Evolutionary conservation across 1,139 yeast species (phyloP).

Genomic region (Pneumocystis carinii): DNA sequence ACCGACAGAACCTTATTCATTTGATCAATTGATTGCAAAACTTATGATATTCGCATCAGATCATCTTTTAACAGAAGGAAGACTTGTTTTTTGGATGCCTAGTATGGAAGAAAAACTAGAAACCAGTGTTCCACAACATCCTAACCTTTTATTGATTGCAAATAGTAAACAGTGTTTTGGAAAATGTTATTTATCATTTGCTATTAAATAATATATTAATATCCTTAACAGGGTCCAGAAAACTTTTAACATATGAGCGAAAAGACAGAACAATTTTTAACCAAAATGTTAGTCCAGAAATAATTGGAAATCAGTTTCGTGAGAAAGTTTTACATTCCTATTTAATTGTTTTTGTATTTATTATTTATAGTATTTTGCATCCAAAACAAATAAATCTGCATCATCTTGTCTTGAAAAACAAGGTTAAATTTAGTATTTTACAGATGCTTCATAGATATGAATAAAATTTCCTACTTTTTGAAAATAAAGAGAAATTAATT

Average conservation of each 20-base stretch:
- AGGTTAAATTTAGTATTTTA: neutral
- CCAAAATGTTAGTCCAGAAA: neutral
- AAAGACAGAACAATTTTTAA: conserved; percentile 28
- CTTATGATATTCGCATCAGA: conserved; percentile 55
- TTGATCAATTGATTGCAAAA: conserved; percentile 63
- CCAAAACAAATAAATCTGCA: neutral
- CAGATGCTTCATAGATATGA: neutral
- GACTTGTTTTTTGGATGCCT: conserved; percentile 97
- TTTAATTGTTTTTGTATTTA: neutral
- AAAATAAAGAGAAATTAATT: neutral
- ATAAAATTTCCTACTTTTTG: neutral
- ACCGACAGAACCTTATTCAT: conserved; percentile 79
- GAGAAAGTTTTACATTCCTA: neutral
- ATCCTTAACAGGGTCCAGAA: conserved; percentile 45
- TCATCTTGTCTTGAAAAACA: neutral
- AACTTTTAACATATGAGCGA: conserved; percentile 66
- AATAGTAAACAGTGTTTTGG: conserved; percentile 77
- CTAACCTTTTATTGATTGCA: conserved; percentile 51
- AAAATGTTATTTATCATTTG: conserved; percentile 32
- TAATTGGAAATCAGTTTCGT: neutral
- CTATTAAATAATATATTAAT: neutral
- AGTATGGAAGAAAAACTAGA: conserved; percentile 72
- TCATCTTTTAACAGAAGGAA: conserved; percentile 56
- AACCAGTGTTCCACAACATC: conserved; percentile 66
- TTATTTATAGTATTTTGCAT: neutral